Base-by-base conservation (phyloP, 106 monocot species). In the Dioscorea zingiberensis region DNA sequence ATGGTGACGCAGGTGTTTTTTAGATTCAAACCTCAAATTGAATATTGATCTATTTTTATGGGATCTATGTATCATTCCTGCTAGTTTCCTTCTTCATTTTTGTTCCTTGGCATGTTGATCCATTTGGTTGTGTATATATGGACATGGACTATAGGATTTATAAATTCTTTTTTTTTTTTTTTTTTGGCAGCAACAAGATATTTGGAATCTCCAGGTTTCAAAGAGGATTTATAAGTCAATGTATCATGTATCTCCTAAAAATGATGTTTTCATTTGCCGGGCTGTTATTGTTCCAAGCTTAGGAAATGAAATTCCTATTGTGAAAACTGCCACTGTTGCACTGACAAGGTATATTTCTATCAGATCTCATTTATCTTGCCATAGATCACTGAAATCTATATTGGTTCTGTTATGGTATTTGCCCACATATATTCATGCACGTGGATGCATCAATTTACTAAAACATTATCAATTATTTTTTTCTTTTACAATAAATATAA, bases 171-270 rank as follows among this genome's bases (percentile, higher is more conserved):
- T 15, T 70, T 17, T 23, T 19, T 44, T 51, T 3, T 63, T 68
- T 73, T 72, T 18, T 54, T 22, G 84, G 69, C 77, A 93, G 93
- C 51, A 68, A 26, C 80, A 76, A 58, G 77, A 80, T 54, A 21
- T 21, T 55, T 84, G 79, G 79, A 72, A 55, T 55, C 38, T 66
- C 17, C 64, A 60, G 57, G 59, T 80, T 46, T 72, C 84, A 58
- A 59, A 60, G 12, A 75, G 67, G 57, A 83, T 58, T 73, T 58
- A 74, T 55, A 76, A 38, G 63, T 76, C 64, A 6, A 59, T 65
- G 29, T 21, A 29, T 24, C 25, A 38, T 64, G 48, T 54, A 24
- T 58, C 79, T 45, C 55, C 58, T 44, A 76, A 60, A 78, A 44
- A 55, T 27, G 72, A 76, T 47, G 62, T 44, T 54, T 55, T 83